Conservation (phyloP, 2,329 filamentous ascomycete species). For the Xylariales sp. region DNA sequence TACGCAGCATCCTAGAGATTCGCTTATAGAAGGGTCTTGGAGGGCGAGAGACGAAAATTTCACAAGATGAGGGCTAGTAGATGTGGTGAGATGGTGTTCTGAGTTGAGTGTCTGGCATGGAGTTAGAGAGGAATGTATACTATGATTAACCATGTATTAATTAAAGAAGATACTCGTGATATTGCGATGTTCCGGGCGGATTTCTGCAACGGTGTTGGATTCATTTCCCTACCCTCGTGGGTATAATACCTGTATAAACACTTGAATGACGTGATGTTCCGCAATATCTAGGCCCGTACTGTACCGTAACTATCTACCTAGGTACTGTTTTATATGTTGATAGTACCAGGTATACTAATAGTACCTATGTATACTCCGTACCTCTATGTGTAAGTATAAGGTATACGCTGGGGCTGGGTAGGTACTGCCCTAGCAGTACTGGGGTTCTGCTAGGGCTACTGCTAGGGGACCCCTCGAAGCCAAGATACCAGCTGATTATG, state of each 20-base stretch:
- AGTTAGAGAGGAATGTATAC: constrained; percentile 16
- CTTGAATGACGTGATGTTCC: not conserved
- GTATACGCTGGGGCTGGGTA: no score
- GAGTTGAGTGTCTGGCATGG: not conserved
- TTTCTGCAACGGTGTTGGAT: not conserved
- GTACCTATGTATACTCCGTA: no score
- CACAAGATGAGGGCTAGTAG: not conserved
- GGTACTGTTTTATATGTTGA: no score
- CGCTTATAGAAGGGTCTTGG: constrained; percentile 26
- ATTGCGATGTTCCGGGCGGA: not conserved
- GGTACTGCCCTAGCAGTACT: no score
- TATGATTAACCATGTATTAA: constrained; percentile 2
- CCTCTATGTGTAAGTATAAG: no score
- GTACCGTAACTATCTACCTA: no score
- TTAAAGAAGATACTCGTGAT: not conserved
- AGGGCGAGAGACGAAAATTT: constrained; percentile 27
- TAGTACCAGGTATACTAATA: no score
- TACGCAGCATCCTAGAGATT: constrained; percentile 28
- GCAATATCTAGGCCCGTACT: no score
- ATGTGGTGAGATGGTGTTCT: not conserved
- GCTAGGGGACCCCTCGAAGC: not conserved
- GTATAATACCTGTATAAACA: no score
- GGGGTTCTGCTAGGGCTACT: no score
- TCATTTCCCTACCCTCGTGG: no score
- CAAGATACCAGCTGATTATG: constrained; percentile 1